Percentiles rank a stretch among this genome's conserved stretches.
phyloP scores from a whole-genome alignment of 495 filamentous ascomycete species.

The Elasticomyces elasticus region DNA sequence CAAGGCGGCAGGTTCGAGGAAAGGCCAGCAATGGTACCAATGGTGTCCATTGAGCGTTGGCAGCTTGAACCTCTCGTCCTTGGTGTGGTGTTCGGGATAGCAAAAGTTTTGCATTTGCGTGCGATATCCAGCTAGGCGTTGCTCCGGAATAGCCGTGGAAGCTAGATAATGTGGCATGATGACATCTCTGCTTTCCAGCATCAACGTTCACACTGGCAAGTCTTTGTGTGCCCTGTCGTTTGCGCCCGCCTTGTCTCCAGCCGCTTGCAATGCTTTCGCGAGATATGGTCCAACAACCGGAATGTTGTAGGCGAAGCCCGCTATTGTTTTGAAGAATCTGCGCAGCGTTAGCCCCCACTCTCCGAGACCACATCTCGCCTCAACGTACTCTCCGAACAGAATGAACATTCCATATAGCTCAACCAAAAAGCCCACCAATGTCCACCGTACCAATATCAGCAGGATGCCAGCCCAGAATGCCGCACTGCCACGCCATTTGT shows the following conservation, averaged over 20 bases:
- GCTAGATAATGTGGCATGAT: background rate
- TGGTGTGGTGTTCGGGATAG: background rate
- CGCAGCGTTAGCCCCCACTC: background rate
- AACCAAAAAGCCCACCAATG: constrained; percentile 76
- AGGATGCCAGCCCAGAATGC: constrained; percentile 78
- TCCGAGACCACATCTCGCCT: background rate
- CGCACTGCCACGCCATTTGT: constrained; percentile 84
- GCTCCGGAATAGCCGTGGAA: background rate
- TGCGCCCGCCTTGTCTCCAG: constrained; percentile 39
- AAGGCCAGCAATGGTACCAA: constrained; percentile 16
- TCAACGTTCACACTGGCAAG: constrained; percentile 18
- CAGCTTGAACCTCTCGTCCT: background rate
- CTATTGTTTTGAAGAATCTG: constrained; percentile 50
- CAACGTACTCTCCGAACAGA: constrained; percentile 71
- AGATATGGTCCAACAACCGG: constrained; percentile 82
- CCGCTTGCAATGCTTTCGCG: constrained; percentile 55
- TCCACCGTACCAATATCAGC: constrained; percentile 80
- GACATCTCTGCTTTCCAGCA: background rate
- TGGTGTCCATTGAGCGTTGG: constrained; percentile 7
- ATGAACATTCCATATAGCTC: constrained; percentile 89
- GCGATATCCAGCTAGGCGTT: constrained; percentile 9
- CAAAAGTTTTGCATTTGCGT: background rate
- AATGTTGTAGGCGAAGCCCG: constrained; percentile 71
- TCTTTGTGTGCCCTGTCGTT: constrained; percentile 23
- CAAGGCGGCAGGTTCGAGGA: constrained; percentile 44